Evolutionary conservation across 306 rosid genomes (phyloP).

Genomic region (Lablab purpureus): DNA sequence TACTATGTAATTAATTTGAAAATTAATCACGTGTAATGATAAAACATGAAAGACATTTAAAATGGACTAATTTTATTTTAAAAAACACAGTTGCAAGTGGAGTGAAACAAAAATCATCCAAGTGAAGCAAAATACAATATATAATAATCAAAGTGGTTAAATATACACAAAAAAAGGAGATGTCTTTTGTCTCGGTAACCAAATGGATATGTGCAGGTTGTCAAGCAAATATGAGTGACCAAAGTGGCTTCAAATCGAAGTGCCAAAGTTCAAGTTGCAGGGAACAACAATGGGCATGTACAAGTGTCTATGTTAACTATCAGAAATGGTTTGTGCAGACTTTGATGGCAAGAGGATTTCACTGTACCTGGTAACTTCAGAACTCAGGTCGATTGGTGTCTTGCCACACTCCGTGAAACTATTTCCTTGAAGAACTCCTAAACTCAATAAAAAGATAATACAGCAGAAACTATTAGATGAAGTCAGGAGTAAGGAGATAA

Average conservation of each 20-base stretch:
- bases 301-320: slow-evolving; percentile 64
- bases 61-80: neutral
- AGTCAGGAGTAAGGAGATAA: slow-evolving; percentile 34
- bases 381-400: slow-evolving; percentile 80
- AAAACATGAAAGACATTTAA: slow-evolving; percentile 35
- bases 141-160: slow-evolving; percentile 31
- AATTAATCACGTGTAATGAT: slow-evolving; percentile 16
- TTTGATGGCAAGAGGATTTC: slow-evolving; percentile 75
- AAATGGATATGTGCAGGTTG: slow-evolving; percentile 92
- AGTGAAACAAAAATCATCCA: slow-evolving; percentile 31
- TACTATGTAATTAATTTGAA: slow-evolving; percentile 22
- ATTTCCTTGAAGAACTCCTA: slow-evolving; percentile 41
- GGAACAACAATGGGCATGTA: slow-evolving; percentile 74
- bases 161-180: slow-evolving; percentile 50
- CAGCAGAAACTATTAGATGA: slow-evolving; percentile 24
- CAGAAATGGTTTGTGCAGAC: slow-evolving; percentile 59
- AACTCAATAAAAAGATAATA: slow-evolving; percentile 38
- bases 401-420: slow-evolving; percentile 63
- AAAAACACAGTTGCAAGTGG: neutral
- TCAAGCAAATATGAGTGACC: slow-evolving; percentile 71
- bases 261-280: slow-evolving; percentile 82
- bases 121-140: slow-evolving; percentile 30
- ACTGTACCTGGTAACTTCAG: slow-evolving; percentile 88
- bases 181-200: slow-evolving; percentile 74
- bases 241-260: slow-evolving; percentile 81